A percentile compares a stretch with the other conserved stretches of the same genome.
phyloP scores from a whole-genome alignment of 352 stramenopile species.

The Phytophthora sojae region DNA sequence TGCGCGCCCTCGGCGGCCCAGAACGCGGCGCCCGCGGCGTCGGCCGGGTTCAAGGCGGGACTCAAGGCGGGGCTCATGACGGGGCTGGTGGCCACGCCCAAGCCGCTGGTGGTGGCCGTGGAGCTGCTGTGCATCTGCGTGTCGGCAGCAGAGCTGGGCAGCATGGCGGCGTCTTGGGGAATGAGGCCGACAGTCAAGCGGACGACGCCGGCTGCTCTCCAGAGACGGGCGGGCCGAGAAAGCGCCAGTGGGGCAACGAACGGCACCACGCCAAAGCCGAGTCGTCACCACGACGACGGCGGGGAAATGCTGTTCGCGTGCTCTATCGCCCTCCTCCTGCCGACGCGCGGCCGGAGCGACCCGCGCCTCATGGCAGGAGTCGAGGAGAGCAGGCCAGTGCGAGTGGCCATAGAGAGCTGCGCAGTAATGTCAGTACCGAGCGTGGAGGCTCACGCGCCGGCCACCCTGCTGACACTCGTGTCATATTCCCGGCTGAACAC shows the following conservation, averaged over 20 bases:
- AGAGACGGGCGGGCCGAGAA: not conserved
- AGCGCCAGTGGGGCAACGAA: not conserved
- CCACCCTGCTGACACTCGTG: not conserved
- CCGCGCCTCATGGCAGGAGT: not conserved
- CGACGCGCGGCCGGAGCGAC: too few species aligned
- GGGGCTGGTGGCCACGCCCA: constrained; percentile 1
- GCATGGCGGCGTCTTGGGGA: constrained; percentile 17
- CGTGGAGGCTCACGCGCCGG: constrained; percentile 4
- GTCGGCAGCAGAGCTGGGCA: constrained; percentile 12
- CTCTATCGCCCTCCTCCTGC: too few species aligned
- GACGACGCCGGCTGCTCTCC: not conserved
- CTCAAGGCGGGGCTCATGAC: constrained; percentile 14
- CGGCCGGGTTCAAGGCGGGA: constrained; percentile 11
- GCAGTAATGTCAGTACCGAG: constrained; percentile 11
- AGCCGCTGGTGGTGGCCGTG: constrained; percentile 21
- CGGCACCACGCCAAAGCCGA: too few species aligned
- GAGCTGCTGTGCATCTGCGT: constrained; percentile 32
- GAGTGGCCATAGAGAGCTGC: constrained; percentile 9
- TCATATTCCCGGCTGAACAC: constrained; percentile 23
- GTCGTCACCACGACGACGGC: too few species aligned
- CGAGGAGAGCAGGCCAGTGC: not conserved
- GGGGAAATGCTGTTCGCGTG: too few species aligned
- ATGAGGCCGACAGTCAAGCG: constrained; percentile 5
- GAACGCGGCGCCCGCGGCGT: constrained; percentile 46
- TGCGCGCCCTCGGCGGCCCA: constrained; percentile 46